Evolutionary conservation across 352 stramenopile species (phyloP), one percentile per base, ranked within the genome.

Genomic region (Phytopythium litorale): DNA sequence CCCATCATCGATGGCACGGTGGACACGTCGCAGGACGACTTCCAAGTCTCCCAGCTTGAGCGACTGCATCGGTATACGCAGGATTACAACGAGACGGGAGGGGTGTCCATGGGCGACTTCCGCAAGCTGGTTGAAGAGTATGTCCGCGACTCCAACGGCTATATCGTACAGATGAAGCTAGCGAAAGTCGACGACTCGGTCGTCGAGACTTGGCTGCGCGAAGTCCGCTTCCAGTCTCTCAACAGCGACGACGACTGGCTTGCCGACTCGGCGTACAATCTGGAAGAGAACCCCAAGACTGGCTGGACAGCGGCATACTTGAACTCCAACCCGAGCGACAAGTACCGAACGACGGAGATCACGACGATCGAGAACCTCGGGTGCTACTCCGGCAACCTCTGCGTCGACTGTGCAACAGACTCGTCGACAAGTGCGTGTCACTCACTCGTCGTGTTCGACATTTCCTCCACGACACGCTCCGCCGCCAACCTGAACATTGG

Each of bases 51-150:
- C 13, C 79, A 91, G 46, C 77, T 96, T 30, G 87, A 92, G 43
- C 75, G 88, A 18, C 64, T 96, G 30, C 88, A 96, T 64, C 81
- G 84, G 25, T 92, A 88, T 62, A 79, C 81, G 1, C 86, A 94
- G 51, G 81, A 94, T 57, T 96, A 89, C 73, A 96, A 94, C 55
- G 64, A 72, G 18, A 76, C 79, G 0, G 81, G 81, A 0, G n/a
- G 64, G 1, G 73, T 94, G 40, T 69, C 81, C 0, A 70, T 81
- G 50, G 23, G 46, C 0, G 75, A 88, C 40, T 72, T 92, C 35
- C 73, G 72, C 23, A 72, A 62, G 30, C 71, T 89, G 38, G 81
- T 94, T 7, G 72, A 88, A 56, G 71, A 89, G 28, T 94, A 94
- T 58, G 72, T 90, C 1, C 81, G 84, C 12, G 79, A 93, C 50